Evolutionary conservation across 192 early-diverging fungal genomes (phyloP), one percentile per base, ranked within the genome.

Genomic region (Pilaira anomala): DNA sequence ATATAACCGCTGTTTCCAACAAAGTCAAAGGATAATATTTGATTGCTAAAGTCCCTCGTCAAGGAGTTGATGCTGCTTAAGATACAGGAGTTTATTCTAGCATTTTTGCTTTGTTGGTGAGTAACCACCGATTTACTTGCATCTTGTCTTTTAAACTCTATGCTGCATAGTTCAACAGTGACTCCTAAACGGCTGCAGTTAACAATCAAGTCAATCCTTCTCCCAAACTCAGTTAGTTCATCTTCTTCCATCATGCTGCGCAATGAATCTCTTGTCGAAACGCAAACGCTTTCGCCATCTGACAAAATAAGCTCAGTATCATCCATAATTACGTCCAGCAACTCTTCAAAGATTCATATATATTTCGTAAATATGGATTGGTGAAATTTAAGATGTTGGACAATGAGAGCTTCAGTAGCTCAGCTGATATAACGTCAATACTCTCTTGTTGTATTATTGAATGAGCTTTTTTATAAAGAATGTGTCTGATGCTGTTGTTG

Each of bases 81-180:
- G 18, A 45, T 45, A 12, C 44, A 45, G 14, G 44, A 45, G 14
- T 45, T 45, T 45, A 45, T 18, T 45, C 44, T 45, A 4, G 44
- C 44, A 45, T 45, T 45, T 18, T 45, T 45, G 44, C 44, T 45
- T 18, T 45, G 44, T 33, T 48, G 21, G 46, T 48, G 46, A 22
- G n/a, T 48, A 18, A 48, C n/a, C 14, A 48, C n/a, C 1, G 46
- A 48, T 0, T 22, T 48, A 7, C 46, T 48, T 48, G 46, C 7
- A 48, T 48, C 46, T 48, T 48, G n/a, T 48, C 21, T 48, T 48
- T 48, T 48, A 48, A 48, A 48, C n/a, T 48, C 46, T 19, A 48
- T 48, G 46, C n/a, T 19, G 8, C 46, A 48, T 48, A 48, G n/a
- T 48, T 48, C 46, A 18, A 48, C 46, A 22, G 46, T 48, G n/a